A percentile compares a stretch with the other conserved stretches of the same genome.
These are phyloP conservation scores for Cystoderma amianthinum DNA, from an alignment of 768 basidiomycete genomes.

Conservation along the genomic window DNA sequence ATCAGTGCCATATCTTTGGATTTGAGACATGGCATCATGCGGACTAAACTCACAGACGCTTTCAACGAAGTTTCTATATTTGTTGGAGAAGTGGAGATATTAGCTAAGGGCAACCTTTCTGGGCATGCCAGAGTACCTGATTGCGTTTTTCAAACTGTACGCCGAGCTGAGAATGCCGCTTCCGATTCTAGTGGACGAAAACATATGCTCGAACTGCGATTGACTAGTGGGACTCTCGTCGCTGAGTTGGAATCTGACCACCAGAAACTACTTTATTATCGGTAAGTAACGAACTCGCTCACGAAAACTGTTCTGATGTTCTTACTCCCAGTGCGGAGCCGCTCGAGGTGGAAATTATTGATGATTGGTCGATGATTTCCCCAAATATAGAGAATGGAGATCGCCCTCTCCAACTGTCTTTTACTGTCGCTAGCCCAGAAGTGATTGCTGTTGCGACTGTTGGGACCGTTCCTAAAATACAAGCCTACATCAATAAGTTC, in stretches of 20 bases:
- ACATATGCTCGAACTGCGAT: conserved; percentile 63
- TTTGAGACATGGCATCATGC: conserved; percentile 54
- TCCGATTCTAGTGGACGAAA: conserved; percentile 24
- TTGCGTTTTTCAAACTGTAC: conserved; percentile 70
- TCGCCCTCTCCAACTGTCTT: conserved; percentile 60
- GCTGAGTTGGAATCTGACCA: conserved; percentile 70
- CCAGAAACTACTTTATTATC: conserved; percentile 66
- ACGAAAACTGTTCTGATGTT: conserved; percentile 3
- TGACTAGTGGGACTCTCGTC: conserved; percentile 68
- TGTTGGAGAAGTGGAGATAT: conserved; percentile 56
- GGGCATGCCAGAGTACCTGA: conserved; percentile 62
- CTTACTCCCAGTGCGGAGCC: conserved; percentile 85
- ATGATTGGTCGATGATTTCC: conserved; percentile 69
- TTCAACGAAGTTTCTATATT: conserved; percentile 58
- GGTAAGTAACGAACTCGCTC: conserved; percentile 30
- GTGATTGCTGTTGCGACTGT: conserved; percentile 64
- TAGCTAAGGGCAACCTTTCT: conserved; percentile 68
- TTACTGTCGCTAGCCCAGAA: conserved; percentile 64
- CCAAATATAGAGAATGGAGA: conserved; percentile 30
- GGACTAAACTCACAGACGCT: conserved; percentile 57
- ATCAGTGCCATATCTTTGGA: conserved; percentile 69
- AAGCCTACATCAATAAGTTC: conserved; percentile 71
- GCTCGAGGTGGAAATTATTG: conserved; percentile 62
- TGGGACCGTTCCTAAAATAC: conserved; percentile 70
- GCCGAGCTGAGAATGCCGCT: conserved; percentile 38